These are phyloP conservation scores for Przewalskia tangutica DNA, from an alignment of 257 asterid species.

Conservation along the genomic window DNA sequence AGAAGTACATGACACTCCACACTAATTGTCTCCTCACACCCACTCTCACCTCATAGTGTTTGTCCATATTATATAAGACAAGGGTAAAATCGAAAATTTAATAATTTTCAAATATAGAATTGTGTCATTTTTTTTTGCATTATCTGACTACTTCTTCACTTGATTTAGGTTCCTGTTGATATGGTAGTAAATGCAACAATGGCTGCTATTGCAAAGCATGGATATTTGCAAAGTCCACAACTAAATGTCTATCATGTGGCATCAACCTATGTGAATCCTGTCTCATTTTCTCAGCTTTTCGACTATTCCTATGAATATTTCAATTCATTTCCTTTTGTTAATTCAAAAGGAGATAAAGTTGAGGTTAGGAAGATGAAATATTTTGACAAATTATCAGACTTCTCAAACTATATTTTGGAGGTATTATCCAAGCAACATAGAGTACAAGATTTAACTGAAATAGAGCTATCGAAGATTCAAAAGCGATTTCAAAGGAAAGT, in stretches of 20 bases:
- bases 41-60: too few species aligned
- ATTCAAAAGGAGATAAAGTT: neutral
- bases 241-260: conserved; percentile 29
- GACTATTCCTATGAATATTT: conserved; percentile 18
- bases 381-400: neutral
- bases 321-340: conserved; percentile 1
- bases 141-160: neutral
- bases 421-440: neutral
- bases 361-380: neutral
- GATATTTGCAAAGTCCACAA: neutral
- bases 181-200: conserved; percentile 30
- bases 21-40: too few species aligned
- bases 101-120: too few species aligned
- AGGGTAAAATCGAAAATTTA: too few species aligned
- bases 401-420: neutral
- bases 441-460: neutral
- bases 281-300: neutral
- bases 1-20: too few species aligned
- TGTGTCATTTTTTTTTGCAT: neutral
- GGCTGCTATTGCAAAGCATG: conserved; percentile 38
- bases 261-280: conserved; percentile 20
- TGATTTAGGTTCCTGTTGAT: conserved; percentile 29
- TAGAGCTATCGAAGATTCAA: neutral
- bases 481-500: neutral
- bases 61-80: too few species aligned